These are phyloP conservation scores for Albophoma yamanashiensis DNA, from an alignment of 2,329 filamentous ascomycete species.

Conservation along the genomic window DNA sequence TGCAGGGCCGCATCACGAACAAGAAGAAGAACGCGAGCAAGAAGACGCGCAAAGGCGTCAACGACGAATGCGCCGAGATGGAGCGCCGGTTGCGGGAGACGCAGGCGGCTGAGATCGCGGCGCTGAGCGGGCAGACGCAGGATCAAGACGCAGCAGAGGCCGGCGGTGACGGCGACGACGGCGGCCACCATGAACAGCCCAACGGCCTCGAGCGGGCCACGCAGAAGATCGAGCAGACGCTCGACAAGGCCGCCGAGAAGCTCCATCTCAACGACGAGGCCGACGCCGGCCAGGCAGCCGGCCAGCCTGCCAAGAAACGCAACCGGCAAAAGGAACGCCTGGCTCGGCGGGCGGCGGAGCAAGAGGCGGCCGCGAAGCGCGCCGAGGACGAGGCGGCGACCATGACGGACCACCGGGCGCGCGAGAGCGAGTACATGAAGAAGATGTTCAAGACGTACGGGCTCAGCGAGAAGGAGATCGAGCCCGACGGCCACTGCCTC, in stretches of 20 bases:
- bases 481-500: constrained; percentile 87
- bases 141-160: not conserved
- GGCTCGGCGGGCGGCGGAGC: constrained; percentile 78
- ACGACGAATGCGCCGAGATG: constrained; percentile 62
- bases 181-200: too few species aligned
- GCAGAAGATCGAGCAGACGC: constrained; percentile 3
- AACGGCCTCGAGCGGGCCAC: not conserved
- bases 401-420: constrained; percentile 61
- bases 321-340: constrained; percentile 89
- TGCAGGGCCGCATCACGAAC: constrained; percentile 75
- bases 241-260: constrained; percentile 2
- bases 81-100: constrained; percentile 56
- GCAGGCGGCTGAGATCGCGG: constrained; percentile 51
- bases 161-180: not conserved
- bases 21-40: constrained; percentile 98
- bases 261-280: not conserved
- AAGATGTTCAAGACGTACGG: constrained; percentile 50
- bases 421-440: constrained; percentile 62
- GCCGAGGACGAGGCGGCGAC: constrained; percentile 66
- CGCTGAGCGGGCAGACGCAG: constrained; percentile 19
- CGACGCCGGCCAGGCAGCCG: not conserved
- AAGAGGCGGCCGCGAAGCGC: constrained; percentile 54
- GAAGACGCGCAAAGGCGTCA: constrained; percentile 66
- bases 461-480: constrained; percentile 67
- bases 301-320: constrained; percentile 49